Evolutionary conservation across 805 yeast species (phyloP).

Genomic region (Starmera quercuum): DNA sequence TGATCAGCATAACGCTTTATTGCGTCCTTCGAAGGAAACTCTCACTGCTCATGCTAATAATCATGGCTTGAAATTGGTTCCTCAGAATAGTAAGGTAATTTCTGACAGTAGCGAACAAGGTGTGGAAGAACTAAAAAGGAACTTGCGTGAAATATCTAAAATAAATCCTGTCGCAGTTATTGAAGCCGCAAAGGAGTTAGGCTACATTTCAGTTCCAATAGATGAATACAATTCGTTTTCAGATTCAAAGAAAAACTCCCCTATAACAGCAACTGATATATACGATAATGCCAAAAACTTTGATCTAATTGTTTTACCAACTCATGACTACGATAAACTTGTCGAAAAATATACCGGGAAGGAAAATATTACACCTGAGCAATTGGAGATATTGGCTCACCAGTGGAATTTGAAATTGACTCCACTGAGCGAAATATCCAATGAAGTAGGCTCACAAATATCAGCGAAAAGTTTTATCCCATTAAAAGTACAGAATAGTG

Average conservation of each 20-base stretch:
- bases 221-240: constrained; percentile 25
- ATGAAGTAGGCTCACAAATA: background rate
- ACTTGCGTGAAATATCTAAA: constrained; percentile 6
- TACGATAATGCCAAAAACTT: constrained; percentile 30
- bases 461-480: background rate
- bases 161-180: constrained; percentile 8
- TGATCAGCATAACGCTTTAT: constrained; percentile 5
- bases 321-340: constrained; percentile 33
- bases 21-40: constrained; percentile 16
- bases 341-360: constrained; percentile 19
- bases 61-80: constrained; percentile 10
- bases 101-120: constrained; percentile 2
- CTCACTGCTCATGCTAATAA: constrained; percentile 15
- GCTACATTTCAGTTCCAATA: constrained; percentile 24
- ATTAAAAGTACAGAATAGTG: background rate
- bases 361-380: constrained; percentile 21
- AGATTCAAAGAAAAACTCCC: constrained; percentile 22
- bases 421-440: constrained; percentile 10
- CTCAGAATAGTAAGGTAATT: no score
- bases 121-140: constrained; percentile 4
- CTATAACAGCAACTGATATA: constrained; percentile 24
- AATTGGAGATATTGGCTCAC: constrained; percentile 25
- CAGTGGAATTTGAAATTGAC: constrained; percentile 27
- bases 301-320: constrained; percentile 35
- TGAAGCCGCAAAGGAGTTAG: constrained; percentile 25